Conservation (phyloP, 1,139 yeast species). For the Yamadazyma spencermartinsiae region DNA sequence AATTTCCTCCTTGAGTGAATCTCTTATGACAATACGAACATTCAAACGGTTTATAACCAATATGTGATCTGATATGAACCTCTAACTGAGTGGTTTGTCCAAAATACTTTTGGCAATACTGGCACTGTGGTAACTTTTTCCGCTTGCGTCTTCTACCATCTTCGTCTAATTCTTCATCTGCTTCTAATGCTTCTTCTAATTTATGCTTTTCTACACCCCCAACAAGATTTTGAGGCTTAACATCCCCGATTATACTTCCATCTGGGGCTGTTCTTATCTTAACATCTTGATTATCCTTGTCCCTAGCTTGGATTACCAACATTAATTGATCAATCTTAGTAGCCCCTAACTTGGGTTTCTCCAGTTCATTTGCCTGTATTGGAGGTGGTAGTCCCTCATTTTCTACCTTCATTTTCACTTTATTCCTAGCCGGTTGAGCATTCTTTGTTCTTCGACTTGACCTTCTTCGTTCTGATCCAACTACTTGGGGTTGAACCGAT, state of each 20-base stretch:
- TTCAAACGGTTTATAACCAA: slow-evolving; percentile 76
- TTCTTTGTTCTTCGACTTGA: slow-evolving; percentile 3
- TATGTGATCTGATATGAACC: slow-evolving; percentile 76
- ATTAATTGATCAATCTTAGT: slow-evolving; percentile 87
- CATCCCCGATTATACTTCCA: slow-evolving; percentile 49
- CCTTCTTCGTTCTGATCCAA: slow-evolving; percentile 4
- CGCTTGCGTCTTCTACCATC: slow-evolving; percentile 22
- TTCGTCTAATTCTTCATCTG: slow-evolving; percentile 21
- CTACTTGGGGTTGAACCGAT: slow-evolving; percentile 9
- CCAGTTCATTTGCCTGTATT: slow-evolving; percentile 19
- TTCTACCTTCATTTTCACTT: slow-evolving; percentile 5
- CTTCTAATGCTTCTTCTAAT: slow-evolving; percentile 18
- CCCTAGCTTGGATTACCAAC: slow-evolving; percentile 87
- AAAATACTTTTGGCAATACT: slow-evolving; percentile 66
- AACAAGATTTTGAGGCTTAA: slow-evolving; percentile 50
- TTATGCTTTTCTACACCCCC: slow-evolving; percentile 78
- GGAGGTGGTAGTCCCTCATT: slow-evolving; percentile 8
- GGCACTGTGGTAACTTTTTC: slow-evolving; percentile 59
- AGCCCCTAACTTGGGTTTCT: slow-evolving; percentile 74
- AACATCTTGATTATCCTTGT: slow-evolving; percentile 60
- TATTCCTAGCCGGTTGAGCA: slow-evolving; percentile 5
- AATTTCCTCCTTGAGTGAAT: slow-evolving; percentile 90
- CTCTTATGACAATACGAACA: slow-evolving; percentile 78
- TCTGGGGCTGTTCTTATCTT: slow-evolving; percentile 63
- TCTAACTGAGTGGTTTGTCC: slow-evolving; percentile 78